Evolutionary conservation across 495 filamentous ascomycete genomes (phyloP), one percentile per base, ranked within the genome.

Genomic region (Hypomontagnella monticulosa): DNA sequence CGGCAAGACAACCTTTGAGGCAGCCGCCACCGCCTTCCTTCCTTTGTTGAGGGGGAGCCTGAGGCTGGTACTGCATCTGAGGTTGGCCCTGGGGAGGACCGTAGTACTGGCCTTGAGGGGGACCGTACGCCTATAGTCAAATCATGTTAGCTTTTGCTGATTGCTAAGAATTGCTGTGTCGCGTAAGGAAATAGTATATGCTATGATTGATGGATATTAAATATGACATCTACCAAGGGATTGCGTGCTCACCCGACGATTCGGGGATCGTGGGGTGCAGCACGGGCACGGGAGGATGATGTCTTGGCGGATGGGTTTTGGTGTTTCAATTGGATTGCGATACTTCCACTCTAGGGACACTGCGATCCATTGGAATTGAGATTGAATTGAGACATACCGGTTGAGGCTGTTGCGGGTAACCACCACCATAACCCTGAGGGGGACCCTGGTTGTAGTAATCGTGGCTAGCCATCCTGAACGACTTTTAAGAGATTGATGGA

Each of bases 1-100:
- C 82, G 11, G 88, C 88, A 23, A 93, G 73, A 76, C 90, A 90
- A 30, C 82, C 82, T 50, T 78, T 76, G 60, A 93, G 79, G 63
- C 88, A 91, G 50, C 89, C 89, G 14, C 78, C 76, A 55, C 84
- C 81, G 19, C 80, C 83, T 50, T 73, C 54, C 49, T 68, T 70
- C 6, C 70, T 73, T 54, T 82, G 77, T 69, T 81, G 81, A 36
- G 78, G 84, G 32, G 81, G 83, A 30, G 84, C 85, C 55, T 83
- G 84, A 64, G 85, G 84, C 73, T 87, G 84, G 69, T 88, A 88
- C 60, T 87, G 82, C 78, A 83, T 83, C 69, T 78, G 73, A 3
- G 54, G 34, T 15, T 54, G 52, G 12, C 57, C 48, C 19, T 67
- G 51, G 46, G 65, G 57, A 40, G 47, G 63, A 44, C 59, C 56